Evolutionary conservation across 805 yeast genomes (phyloP).

Genomic region (Huiozyma sinensis): DNA sequence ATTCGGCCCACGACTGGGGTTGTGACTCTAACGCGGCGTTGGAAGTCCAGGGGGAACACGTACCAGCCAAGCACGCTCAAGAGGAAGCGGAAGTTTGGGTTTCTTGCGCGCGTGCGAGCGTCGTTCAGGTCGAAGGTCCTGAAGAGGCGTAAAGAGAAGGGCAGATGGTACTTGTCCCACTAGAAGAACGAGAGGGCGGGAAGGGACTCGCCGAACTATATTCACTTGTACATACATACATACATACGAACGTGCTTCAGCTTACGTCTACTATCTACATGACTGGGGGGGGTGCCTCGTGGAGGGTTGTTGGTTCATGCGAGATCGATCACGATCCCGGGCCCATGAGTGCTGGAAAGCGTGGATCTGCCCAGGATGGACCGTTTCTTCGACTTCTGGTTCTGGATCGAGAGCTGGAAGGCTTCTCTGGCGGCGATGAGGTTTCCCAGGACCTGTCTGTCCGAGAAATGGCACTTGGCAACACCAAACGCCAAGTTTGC

Average conservation of each 20-base stretch:
- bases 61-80: constrained; percentile 88
- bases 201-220: too few species aligned
- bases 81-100: constrained; percentile 85
- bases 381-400: constrained; percentile 56
- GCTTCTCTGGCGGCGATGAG: constrained; percentile 57
- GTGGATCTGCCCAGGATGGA: constrained; percentile 60
- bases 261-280: not conserved
- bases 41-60: constrained; percentile 88
- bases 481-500: constrained; percentile 50
- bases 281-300: not conserved
- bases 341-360: constrained; percentile 65
- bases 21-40: constrained; percentile 31
- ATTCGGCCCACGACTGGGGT: not conserved
- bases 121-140: constrained; percentile 70
- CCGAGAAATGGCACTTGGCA: constrained; percentile 70
- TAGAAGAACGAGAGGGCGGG: constrained; percentile 23
- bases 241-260: not conserved
- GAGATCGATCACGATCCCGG: constrained; percentile 60
- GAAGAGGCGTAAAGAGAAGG: constrained; percentile 71
- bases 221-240: not conserved
- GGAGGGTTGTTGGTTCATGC: constrained; percentile 7
- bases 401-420: constrained; percentile 40
- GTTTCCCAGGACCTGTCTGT: constrained; percentile 63
- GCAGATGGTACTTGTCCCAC: constrained; percentile 87
- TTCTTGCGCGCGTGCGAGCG: constrained; percentile 69